Evolutionary conservation across 495 filamentous ascomycete species (phyloP).

Genomic region (Aspergillus baeticus): DNA sequence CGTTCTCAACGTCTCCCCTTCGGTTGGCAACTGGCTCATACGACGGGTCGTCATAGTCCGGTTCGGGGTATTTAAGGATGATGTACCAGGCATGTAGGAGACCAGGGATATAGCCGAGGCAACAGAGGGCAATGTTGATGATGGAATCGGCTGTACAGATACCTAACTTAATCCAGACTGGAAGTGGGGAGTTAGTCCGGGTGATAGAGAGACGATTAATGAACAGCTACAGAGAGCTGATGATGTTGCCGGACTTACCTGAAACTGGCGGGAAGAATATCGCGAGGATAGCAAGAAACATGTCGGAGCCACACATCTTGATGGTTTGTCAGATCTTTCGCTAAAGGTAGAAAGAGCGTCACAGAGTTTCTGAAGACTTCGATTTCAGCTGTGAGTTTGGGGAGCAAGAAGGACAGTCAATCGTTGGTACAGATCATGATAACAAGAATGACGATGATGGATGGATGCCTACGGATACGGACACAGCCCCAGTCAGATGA

Average conservation of each 20-base stretch:
- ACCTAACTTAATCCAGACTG: slow-evolving; percentile 95
- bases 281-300: slow-evolving; percentile 84
- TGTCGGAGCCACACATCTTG: slow-evolving; percentile 71
- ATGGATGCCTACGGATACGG: too few relatives aligned
- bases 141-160: slow-evolving; percentile 90
- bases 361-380: not conserved
- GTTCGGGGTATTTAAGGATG: slow-evolving; percentile 84
- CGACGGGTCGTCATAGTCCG: slow-evolving; percentile 50
- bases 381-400: not conserved
- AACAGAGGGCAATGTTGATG: slow-evolving; percentile 92
- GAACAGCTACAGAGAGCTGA: too few relatives aligned
- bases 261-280: slow-evolving; percentile 92
- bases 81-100: slow-evolving; percentile 98
- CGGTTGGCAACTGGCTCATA: slow-evolving; percentile 59
- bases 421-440: too few relatives aligned
- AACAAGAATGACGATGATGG: too few relatives aligned
- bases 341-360: too few relatives aligned
- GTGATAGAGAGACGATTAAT: too few relatives aligned
- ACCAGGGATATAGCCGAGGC: slow-evolving; percentile 87
- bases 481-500: too few relatives aligned
- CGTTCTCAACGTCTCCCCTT: slow-evolving; percentile 42
- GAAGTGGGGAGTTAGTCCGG: slow-evolving; percentile 11
- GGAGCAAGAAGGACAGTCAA: too few relatives aligned
- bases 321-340: too few relatives aligned
- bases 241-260: slow-evolving; percentile 55